These are phyloP conservation scores for Phytophthora multivora DNA, from an alignment of 352 stramenopile genomes.

Conservation along the genomic window DNA sequence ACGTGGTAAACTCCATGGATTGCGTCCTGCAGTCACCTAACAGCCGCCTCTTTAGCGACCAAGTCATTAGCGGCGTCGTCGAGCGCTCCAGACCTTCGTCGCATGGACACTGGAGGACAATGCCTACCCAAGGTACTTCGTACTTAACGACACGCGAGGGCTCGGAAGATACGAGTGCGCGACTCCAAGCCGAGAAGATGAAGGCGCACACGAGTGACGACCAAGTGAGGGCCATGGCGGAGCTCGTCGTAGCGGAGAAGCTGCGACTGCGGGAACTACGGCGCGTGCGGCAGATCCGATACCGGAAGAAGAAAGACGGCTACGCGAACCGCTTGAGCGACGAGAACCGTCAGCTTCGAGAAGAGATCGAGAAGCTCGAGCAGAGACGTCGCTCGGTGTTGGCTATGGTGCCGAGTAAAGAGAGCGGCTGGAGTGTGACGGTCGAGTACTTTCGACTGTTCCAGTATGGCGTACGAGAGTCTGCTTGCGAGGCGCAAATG, in stretches of 20 bases:
- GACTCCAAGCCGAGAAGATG: no score
- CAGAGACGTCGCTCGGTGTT: constrained; percentile 1
- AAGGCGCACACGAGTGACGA: background rate
- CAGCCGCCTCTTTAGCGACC: background rate
- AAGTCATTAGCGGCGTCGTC: constrained; percentile 3
- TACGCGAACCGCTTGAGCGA: background rate
- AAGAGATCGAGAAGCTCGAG: constrained; percentile 8
- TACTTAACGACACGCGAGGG: no score
- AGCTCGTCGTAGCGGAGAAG: background rate
- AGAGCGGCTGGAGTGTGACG: constrained; percentile 4
- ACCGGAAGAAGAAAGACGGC: constrained; percentile 16
- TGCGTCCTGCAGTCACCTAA: constrained; percentile 6
- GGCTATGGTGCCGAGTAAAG: background rate
- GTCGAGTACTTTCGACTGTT: constrained; percentile 19
- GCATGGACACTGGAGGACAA: no score
- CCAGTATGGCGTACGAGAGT: background rate
- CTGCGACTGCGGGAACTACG: constrained; percentile 1
- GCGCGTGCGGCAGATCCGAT: constrained; percentile 13
- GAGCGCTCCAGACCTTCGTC: background rate
- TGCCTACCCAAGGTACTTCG: no score
- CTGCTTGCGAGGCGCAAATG: no score
- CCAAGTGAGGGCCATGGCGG: background rate
- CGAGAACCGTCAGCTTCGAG: background rate
- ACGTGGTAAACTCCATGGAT: background rate
- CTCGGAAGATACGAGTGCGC: no score